These are phyloP conservation scores for Geotrichum reessii DNA, from an alignment of 1,139 yeast genomes.

Conservation along the genomic window DNA sequence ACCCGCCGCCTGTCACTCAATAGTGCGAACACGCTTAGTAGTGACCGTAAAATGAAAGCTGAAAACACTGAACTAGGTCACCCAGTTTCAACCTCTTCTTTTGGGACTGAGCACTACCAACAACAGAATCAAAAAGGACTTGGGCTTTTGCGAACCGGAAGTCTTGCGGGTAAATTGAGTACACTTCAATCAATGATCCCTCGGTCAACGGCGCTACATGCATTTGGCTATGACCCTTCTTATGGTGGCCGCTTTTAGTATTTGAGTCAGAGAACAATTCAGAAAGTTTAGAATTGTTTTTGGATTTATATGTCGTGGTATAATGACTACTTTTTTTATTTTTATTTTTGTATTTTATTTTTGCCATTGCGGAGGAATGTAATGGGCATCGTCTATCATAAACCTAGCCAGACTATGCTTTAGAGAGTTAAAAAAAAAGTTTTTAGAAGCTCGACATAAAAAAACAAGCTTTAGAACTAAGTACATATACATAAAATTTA, in stretches of 20 bases:
- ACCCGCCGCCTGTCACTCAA: not conserved
- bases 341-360: no score
- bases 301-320: not conserved
- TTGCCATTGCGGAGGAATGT: no score
- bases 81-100: no score
- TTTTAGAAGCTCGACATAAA: no score
- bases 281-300: not conserved
- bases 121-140: not conserved
- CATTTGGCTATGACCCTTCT: not conserved
- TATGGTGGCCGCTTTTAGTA: not conserved
- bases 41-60: not conserved
- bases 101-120: not conserved
- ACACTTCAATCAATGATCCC: slow-evolving; percentile 9
- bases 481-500: no score
- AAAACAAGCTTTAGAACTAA: no score
- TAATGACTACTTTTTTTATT: no score
- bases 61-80: no score
- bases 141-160: not conserved
- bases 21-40: not conserved
- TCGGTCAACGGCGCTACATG: slow-evolving; percentile 5
- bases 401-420: no score
- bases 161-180: not conserved
- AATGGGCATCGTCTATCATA: no score
- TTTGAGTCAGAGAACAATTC: not conserved
- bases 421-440: no score